Evolutionary conservation across 192 early-diverging fungal genomes (phyloP), one percentile per base, ranked within the genome.

Genomic region (Funneliformis geosporum): DNA sequence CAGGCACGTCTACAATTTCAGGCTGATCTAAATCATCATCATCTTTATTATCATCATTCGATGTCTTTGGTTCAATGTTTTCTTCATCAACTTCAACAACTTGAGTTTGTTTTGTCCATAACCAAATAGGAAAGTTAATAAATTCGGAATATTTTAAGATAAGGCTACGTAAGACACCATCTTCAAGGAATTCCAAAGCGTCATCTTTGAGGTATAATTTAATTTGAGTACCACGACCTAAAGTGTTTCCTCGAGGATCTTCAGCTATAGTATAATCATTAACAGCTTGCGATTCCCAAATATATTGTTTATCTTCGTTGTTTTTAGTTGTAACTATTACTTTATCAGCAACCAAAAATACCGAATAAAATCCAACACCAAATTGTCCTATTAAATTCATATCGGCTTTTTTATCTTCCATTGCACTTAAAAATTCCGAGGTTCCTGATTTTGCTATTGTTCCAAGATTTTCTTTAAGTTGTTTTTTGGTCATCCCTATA

Each of bases 361-460:
- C 96, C 40, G 96, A 97, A 89, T 99, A 99, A 87, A 99, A 99
- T 43, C 98, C 97, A 39, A 99, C 97, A 91, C 98, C 98, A 85
- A 99, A 99, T 87, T 99, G 96, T 60, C 98, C 98, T 77, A 98
- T 97, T 77, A 98, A 87, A 39, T 90, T 89, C 84, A 89, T 88
- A 46, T 91, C 92, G 50, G 87, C 85, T 83, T 90, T 89, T 80
- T 96, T 91, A 44, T 94, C 90, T 68, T 96, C 94, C 70, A 96
- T 81, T 21, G 91, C 89, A 76, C 94, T 87, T 76, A 97, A 80
- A 81, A 96, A 97, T 72, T 96, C 96, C 42, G 92, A 90, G 2
- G 98, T 99, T 9, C 98, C 98, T 5, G 96, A 98, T 84, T 97
- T 97, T 42, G 98, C 98, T 86, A 99, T 97, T 7, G 97, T 99